Evolutionary conservation across 768 basidiomycete species (phyloP), one percentile per base, ranked within the genome.

Genomic region (Pleurotus citrinopileatus): DNA sequence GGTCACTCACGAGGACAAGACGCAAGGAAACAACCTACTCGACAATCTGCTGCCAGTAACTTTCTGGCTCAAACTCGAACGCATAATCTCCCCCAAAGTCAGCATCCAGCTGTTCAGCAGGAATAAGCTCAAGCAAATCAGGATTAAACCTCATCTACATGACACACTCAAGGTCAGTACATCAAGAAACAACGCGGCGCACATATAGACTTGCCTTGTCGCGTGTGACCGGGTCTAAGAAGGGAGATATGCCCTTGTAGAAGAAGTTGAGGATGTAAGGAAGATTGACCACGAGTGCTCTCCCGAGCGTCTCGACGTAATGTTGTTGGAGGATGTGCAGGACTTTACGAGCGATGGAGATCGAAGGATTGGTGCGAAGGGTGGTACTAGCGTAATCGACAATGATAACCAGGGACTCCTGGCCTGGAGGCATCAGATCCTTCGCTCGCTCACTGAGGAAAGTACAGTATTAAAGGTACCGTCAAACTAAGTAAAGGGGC

Each of bases 101-200:
- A 1, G 83, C 80, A 63, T 93, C 91, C 7, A 94, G 80, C 53
- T 94, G 92, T 3, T 79, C 78, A 5, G 68, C 70, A 4, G 91
- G 87, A 19, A 94, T 77, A 40, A 95, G 81, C 56, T 91, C 87
- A 34, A 78, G 66, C 4, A 95, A 74, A 60, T 91, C 79, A 3
- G 93, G 91, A 64, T 95, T 95, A 67, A 95, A 94, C 20, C 87
- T 83, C 86, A 94, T 91, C 88, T 91, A 36, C 12, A 47, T n/a
- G 13, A 19, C 13, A 55, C 26, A 7, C 38, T 19, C 42, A 22
- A 42, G 45, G 17, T 4, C 27, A 37, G 36, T 44, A 26, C n/a
- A n/a, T 34, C 10, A 34, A 34, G 32, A 34, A 34, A n/a, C n/a
- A n/a, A n/a, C n/a, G n/a, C n/a, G n/a, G n/a, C n/a, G 32, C 32